Evolutionary conservation across 345 rosid genomes (phyloP).

Genomic region (Camelina hispida): DNA sequence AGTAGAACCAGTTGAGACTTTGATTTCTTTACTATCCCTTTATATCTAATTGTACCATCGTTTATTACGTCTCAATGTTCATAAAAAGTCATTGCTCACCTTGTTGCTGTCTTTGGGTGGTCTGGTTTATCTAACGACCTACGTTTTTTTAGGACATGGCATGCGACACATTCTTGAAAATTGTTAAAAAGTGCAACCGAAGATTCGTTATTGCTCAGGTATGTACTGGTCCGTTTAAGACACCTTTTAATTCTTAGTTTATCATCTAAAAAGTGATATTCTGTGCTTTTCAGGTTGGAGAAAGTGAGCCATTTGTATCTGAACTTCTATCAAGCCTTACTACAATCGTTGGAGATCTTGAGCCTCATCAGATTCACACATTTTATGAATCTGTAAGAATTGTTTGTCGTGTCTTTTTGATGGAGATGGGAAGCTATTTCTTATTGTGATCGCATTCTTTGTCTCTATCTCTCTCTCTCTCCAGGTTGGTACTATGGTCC

Average conservation of each 20-base stretch:
- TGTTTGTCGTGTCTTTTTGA: constrained; percentile 4
- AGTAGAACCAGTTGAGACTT: constrained; percentile 3
- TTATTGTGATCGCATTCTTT: constrained; percentile 5
- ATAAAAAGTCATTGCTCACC: neutral
- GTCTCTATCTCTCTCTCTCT: constrained; percentile 13
- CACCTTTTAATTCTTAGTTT: neutral
- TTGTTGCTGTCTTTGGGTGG: constrained; percentile 2
- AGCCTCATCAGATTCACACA: constrained; percentile 95
- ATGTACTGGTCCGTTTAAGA: constrained; percentile 34
- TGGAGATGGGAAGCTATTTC: constrained; percentile 10
- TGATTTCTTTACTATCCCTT: constrained; percentile 12
- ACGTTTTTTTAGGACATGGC: constrained; percentile 86
- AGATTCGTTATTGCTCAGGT: constrained; percentile 92
- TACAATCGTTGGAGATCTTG: constrained; percentile 84
- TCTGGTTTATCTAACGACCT: neutral
- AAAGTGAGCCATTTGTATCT: constrained; percentile 95
- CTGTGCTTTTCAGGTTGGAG: constrained; percentile 74
- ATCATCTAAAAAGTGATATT: constrained; percentile 8
- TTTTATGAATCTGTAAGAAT: constrained; percentile 93
- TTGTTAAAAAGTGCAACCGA: constrained; percentile 95
- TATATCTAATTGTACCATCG: constrained; percentile 3
- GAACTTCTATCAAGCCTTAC: constrained; percentile 92
- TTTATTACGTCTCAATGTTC: constrained; percentile 4
- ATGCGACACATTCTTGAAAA: constrained; percentile 97
- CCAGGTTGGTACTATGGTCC: constrained; percentile 96